Base-by-base conservation (phyloP, 805 yeast species). In the Blastobotrys mokoenaii region DNA sequence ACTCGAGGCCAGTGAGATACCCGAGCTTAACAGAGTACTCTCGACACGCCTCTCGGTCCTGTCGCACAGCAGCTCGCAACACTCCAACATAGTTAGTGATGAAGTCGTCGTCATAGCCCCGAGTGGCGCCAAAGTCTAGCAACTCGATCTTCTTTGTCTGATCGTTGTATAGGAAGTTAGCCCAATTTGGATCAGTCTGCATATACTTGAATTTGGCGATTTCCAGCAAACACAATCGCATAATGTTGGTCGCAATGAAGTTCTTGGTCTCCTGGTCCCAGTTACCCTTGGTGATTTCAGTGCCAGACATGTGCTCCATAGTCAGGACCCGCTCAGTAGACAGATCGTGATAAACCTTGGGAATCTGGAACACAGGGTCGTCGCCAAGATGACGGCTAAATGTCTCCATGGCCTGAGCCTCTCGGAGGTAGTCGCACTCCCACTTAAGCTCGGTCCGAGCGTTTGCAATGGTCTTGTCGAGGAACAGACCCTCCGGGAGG, bases 161-260 rank as follows among this genome's bases (percentile, higher is more conserved):
- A 30, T 70, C 70, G 59, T 93, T 88, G 68, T 84, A 88, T 48
- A 93, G 66, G 67, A 93, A 93, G 63, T 93, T 93, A 38, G 98
- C 97, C 98, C 98, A 93, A 64, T 93, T 93, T 43, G 98, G 98
- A 67, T 93, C 98, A 1, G 97, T 90, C 67, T 93, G 98, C 98
- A 93, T 93, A 67, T 82, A 90, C 57, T 75, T 76, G 68, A 83
- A 89, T 54, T 76, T 69, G 11, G 88, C 85, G 62, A 93, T 84
- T 65, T 93, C 98, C 54, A 75, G 71, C 40, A 93, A 68, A 59
- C 96, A 88, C 36, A 93, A 70, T 52, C 86, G 75, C 96, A 93
- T 84, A 43, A 93, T 80, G 52, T 82, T 75, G 2, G 85, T 76
- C 14, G 95, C 94, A 43, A 93, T 81, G 78, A 84, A 84, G 64